Percentiles rank a stretch among this genome's conserved stretches.
Conservation (phyloP, 1,284 basidiomycete genomes). For the Boletus mariae region DNA sequence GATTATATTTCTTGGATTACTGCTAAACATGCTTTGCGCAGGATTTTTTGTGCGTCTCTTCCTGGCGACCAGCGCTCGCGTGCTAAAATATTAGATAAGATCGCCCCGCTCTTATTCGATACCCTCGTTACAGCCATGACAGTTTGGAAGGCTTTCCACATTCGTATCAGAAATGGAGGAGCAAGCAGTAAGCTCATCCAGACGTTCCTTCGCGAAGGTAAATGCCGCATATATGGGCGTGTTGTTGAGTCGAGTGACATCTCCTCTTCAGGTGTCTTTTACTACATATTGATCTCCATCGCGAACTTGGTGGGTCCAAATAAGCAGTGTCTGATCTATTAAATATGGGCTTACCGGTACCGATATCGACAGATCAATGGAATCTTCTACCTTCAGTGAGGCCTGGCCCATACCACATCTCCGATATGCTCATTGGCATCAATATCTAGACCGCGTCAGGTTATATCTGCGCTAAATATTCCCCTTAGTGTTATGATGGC, state of each 20-base stretch:
- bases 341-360: slow-evolving; percentile 6
- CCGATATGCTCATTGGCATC: slow-evolving; percentile 7
- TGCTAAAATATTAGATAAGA: slow-evolving; percentile 38
- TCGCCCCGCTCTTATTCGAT: slow-evolving; percentile 75
- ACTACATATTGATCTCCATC: slow-evolving; percentile 76
- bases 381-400: slow-evolving; percentile 78
- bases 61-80: neutral
- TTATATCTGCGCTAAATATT: slow-evolving; percentile 79
- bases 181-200: slow-evolving; percentile 74
- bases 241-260: slow-evolving; percentile 4
- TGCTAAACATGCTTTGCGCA: slow-evolving; percentile 27
- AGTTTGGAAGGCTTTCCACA: slow-evolving; percentile 66
- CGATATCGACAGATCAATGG: slow-evolving; percentile 53
- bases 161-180: slow-evolving; percentile 69
- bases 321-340: neutral
- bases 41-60: slow-evolving; percentile 63
- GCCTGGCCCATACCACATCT: neutral
- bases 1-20: slow-evolving; percentile 3
- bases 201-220: slow-evolving; percentile 77
- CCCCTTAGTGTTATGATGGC: slow-evolving; percentile 82
- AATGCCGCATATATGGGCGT: slow-evolving; percentile 11
- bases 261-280: slow-evolving; percentile 59
- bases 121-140: slow-evolving; percentile 76
- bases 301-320: slow-evolving; percentile 54
- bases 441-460: slow-evolving; percentile 60